Conservation (phyloP, 306 rosid genomes). For the Ziziphus jujuba region DNA sequence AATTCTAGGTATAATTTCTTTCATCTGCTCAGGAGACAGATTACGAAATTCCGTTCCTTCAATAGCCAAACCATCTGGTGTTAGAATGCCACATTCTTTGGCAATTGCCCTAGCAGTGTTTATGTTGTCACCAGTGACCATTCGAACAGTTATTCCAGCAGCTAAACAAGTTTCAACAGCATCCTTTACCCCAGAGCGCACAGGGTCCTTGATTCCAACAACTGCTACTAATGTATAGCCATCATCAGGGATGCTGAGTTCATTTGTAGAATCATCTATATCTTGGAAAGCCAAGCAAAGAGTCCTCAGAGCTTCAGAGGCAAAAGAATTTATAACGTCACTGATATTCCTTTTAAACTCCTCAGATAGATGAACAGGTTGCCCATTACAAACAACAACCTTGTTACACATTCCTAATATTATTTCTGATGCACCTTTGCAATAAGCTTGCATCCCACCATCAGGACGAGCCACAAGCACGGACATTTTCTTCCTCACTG, state of each 20-base stretch:
- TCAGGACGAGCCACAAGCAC: slow-evolving; percentile 68
- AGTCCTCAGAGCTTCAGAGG: slow-evolving; percentile 89
- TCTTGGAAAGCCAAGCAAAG: slow-evolving; percentile 84
- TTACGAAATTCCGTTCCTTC: slow-evolving; percentile 70
- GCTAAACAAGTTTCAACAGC: slow-evolving; percentile 82
- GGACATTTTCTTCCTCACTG: slow-evolving; percentile 93
- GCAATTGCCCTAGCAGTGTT: slow-evolving; percentile 92
- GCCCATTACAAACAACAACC: slow-evolving; percentile 62
- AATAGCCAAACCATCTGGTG: slow-evolving; percentile 71
- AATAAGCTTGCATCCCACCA: slow-evolving; percentile 66
- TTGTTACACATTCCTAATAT: slow-evolving; percentile 68
- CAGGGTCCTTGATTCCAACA: slow-evolving; percentile 95
- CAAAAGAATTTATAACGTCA: slow-evolving; percentile 67
- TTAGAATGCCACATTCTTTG: slow-evolving; percentile 91
- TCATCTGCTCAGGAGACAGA: slow-evolving; percentile 60
- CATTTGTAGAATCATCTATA: slow-evolving; percentile 34
- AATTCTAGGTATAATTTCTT: slow-evolving; percentile 62
- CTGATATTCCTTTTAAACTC: slow-evolving; percentile 38
- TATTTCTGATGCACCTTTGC: slow-evolving; percentile 98
- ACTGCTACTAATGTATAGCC: slow-evolving; percentile 76
- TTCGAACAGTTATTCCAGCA: slow-evolving; percentile 87
- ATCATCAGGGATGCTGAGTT: slow-evolving; percentile 47
- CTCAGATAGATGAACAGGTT: slow-evolving; percentile 48
- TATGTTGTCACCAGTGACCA: slow-evolving; percentile 98
- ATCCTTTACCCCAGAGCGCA: slow-evolving; percentile 84